Evolutionary conservation across 2,329 filamentous ascomycete species (phyloP).

Genomic region (Trichophyton mentagrophytes): DNA sequence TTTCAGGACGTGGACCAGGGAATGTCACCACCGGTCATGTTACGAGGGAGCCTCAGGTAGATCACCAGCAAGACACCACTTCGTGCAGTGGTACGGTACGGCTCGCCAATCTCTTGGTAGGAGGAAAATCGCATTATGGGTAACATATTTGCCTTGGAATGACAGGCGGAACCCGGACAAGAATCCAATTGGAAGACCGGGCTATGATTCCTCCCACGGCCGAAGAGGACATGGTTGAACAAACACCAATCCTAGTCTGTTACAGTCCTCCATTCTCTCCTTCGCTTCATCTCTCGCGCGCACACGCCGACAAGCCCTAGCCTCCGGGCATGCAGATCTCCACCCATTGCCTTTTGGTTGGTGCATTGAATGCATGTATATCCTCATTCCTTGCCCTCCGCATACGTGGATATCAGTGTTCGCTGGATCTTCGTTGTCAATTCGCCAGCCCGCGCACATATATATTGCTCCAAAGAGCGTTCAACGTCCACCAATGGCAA

Average conservation of each 20-base stretch:
- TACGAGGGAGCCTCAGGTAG: neutral
- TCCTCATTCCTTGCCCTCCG: neutral
- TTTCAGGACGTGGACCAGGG: neutral
- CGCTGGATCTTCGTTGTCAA: neutral
- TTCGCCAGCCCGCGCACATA: neutral
- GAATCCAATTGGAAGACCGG: slow-evolving; percentile 1
- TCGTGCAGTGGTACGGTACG: neutral
- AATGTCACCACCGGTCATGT: neutral
- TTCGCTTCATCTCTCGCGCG: neutral
- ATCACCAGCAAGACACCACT: neutral
- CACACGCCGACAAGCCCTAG: neutral
- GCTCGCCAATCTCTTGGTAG: neutral
- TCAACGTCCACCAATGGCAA: slow-evolving; percentile 2
- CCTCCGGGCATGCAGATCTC: neutral
- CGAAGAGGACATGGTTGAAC: neutral
- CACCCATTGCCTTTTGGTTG: neutral
- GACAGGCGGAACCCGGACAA: neutral
- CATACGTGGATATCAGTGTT: neutral
- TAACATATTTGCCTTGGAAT: neutral
- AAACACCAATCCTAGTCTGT: slow-evolving; percentile 2
- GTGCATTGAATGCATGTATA: neutral
- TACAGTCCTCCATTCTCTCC: neutral
- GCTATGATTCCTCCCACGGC: neutral
- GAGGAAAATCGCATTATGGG: neutral
- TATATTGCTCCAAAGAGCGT: neutral